A percentile compares a stretch with the other conserved stretches of the same genome.
These are phyloP conservation scores for Aureobasidium sp. DNA, from an alignment of 2,329 filamentous ascomycete species.

Conservation along the genomic window DNA sequence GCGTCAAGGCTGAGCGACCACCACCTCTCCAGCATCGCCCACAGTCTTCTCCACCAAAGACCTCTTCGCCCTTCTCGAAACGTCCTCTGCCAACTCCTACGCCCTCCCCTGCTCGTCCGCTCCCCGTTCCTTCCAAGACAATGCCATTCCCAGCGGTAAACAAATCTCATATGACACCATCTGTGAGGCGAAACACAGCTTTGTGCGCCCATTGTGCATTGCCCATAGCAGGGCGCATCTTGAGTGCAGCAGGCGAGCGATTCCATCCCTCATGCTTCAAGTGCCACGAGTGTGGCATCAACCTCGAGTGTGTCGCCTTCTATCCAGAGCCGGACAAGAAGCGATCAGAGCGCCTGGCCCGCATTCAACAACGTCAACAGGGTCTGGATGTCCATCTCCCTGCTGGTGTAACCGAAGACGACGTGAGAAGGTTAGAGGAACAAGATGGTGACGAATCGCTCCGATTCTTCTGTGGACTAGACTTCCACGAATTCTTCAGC, in stretches of 20 bases:
- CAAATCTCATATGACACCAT: slow-evolving; percentile 35
- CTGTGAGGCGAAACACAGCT: slow-evolving; percentile 49
- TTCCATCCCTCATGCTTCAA: slow-evolving; percentile 93
- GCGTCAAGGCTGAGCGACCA: not conserved
- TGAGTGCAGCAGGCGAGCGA: slow-evolving; percentile 69
- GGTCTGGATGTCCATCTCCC: slow-evolving; percentile 46
- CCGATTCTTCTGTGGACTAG: slow-evolving; percentile 95
- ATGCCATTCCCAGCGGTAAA: slow-evolving; percentile 3
- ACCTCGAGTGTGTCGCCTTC: slow-evolving; percentile 90
- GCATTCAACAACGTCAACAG: slow-evolving; percentile 56
- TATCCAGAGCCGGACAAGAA: slow-evolving; percentile 77
- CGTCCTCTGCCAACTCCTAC: slow-evolving; percentile 20
- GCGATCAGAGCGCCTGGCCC: slow-evolving; percentile 61
- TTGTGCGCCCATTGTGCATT: slow-evolving; percentile 75
- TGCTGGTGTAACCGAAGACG: slow-evolving; percentile 51
- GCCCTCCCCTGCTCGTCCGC: slow-evolving; percentile 36
- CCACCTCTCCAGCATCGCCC: slow-evolving; percentile 21
- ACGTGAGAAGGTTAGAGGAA: slow-evolving; percentile 21
- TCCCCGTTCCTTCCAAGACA: slow-evolving; percentile 37
- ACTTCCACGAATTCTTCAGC: slow-evolving; percentile 91
- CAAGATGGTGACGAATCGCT: slow-evolving; percentile 61
- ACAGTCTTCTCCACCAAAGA: slow-evolving; percentile 14
- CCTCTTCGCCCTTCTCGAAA: slow-evolving; percentile 16
- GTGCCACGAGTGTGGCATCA: slow-evolving; percentile 78
- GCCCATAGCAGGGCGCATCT: slow-evolving; percentile 82